Conservation (phyloP, 352 stramenopile genomes). For the Phytophthora multivora region DNA sequence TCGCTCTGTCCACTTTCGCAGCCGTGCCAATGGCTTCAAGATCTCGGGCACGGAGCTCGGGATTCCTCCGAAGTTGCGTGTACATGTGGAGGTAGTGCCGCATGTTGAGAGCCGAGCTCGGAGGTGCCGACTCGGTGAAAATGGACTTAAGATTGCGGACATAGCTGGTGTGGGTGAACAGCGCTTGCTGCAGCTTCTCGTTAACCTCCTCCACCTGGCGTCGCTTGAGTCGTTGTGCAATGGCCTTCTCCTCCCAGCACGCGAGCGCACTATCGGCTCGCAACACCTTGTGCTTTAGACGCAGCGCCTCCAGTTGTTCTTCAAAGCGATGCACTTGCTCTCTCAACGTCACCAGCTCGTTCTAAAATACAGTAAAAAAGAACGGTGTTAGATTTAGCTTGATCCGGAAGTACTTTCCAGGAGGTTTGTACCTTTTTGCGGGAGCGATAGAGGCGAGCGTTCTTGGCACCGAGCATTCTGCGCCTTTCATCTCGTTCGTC, state of each 20-base stretch:
- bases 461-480: conserved; percentile 40
- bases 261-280: conserved; percentile 24
- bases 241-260: conserved; percentile 37
- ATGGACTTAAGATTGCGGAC: conserved; percentile 27
- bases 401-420: background rate
- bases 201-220: conserved; percentile 23
- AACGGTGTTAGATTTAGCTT: background rate
- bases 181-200: conserved; percentile 30
- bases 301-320: conserved; percentile 26
- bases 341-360: conserved; percentile 23
- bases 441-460: conserved; percentile 43
- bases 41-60: conserved; percentile 36
- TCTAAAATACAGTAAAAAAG: conserved; percentile 21
- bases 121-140: conserved; percentile 27
- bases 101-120: conserved; percentile 41
- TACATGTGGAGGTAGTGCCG: conserved; percentile 50
- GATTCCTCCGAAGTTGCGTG: conserved; percentile 36
- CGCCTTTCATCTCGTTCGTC: conserved; percentile 28
- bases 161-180: conserved; percentile 17
- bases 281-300: conserved; percentile 16
- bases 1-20: conserved; percentile 44
- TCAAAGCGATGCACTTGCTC: conserved; percentile 27
- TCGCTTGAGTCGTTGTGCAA: conserved; percentile 24
- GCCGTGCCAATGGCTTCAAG: conserved; percentile 29
- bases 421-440: conserved; percentile 39